phyloP scores from a whole-genome alignment of 2,329 filamentous ascomycete genomes.

The Neurospora crassa region DNA sequence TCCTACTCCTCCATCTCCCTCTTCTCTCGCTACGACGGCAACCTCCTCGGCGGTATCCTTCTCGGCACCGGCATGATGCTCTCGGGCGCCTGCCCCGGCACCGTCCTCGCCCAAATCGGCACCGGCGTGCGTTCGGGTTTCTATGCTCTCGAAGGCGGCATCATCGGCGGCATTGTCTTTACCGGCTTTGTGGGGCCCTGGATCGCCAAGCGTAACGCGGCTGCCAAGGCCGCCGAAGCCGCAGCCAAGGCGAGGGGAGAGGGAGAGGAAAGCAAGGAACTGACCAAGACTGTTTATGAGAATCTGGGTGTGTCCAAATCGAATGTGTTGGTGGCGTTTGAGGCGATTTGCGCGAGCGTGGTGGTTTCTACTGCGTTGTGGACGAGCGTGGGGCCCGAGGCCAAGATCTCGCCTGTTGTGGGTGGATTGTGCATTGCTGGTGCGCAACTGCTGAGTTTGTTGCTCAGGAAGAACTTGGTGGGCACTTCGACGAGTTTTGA shows the following conservation, averaged over 20 bases:
- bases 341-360: conserved; percentile 29
- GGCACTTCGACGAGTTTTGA: conserved; percentile 55
- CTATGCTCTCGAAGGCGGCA: conserved; percentile 43
- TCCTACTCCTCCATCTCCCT: conserved; percentile 42
- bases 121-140: conserved; percentile 41
- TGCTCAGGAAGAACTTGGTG: conserved; percentile 42
- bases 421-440: conserved; percentile 50
- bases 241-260: conserved; percentile 12
- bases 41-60: conserved; percentile 52
- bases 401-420: conserved; percentile 34
- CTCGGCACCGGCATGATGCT: conserved; percentile 59
- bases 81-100: conserved; percentile 56
- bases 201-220: conserved; percentile 12
- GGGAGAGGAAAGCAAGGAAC: background rate
- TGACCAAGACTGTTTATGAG: conserved; percentile 27
- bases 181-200: conserved; percentile 31
- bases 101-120: conserved; percentile 51
- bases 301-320: conserved; percentile 29
- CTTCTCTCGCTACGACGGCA: conserved; percentile 50
- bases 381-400: conserved; percentile 21
- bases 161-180: conserved; percentile 46
- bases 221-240: conserved; percentile 6
- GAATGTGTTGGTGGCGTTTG: conserved; percentile 31
- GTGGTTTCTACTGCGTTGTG: conserved; percentile 29
- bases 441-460: conserved; percentile 47